Evolutionary conservation across 1,284 basidiomycete species (phyloP).

Genomic region (Tranzscheliella williamsii): DNA sequence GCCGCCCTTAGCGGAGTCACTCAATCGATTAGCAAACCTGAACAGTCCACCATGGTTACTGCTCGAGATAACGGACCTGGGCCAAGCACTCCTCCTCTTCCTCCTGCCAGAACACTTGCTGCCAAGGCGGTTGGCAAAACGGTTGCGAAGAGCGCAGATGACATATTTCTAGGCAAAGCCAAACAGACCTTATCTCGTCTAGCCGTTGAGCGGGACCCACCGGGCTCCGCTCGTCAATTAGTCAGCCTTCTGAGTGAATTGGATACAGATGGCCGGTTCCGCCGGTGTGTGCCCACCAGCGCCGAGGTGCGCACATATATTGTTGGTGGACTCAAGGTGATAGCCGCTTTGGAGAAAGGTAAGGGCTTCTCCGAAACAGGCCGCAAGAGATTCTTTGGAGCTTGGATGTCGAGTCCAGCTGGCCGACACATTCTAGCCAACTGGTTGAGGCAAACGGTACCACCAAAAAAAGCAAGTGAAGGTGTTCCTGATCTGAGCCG

Average conservation of each 20-base stretch:
- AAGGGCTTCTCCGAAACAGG: constrained; percentile 19
- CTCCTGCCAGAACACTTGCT: constrained; percentile 14
- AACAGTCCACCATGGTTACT: not conserved
- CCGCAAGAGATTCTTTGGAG: constrained; percentile 11
- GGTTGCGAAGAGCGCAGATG: not conserved
- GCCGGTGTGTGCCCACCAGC: constrained; percentile 5
- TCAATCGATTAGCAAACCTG: not conserved
- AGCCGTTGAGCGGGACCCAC: constrained; percentile 11
- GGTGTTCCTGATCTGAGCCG: constrained; percentile 31
- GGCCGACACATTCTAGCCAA: constrained; percentile 20
- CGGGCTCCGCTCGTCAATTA: constrained; percentile 10
- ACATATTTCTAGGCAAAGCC: constrained; percentile 6
- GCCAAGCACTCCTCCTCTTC: constrained; percentile 24
- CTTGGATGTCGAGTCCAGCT: constrained; percentile 17
- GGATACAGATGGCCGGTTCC: constrained; percentile 16
- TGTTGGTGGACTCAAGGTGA: constrained; percentile 10
- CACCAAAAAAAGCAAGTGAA: constrained; percentile 23
- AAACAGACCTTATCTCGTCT: constrained; percentile 9
- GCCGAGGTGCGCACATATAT: constrained; percentile 15
- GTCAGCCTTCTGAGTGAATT: constrained; percentile 14
- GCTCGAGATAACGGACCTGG: constrained; percentile 1
- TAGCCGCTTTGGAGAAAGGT: constrained; percentile 22
- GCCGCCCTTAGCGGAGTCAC: not conserved
- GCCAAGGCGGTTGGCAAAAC: constrained; percentile 2
- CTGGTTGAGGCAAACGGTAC: constrained; percentile 21